These are phyloP conservation scores for Fagopyrum tataricum DNA, from an alignment of 148 eudicot genomes.

Conservation along the genomic window DNA sequence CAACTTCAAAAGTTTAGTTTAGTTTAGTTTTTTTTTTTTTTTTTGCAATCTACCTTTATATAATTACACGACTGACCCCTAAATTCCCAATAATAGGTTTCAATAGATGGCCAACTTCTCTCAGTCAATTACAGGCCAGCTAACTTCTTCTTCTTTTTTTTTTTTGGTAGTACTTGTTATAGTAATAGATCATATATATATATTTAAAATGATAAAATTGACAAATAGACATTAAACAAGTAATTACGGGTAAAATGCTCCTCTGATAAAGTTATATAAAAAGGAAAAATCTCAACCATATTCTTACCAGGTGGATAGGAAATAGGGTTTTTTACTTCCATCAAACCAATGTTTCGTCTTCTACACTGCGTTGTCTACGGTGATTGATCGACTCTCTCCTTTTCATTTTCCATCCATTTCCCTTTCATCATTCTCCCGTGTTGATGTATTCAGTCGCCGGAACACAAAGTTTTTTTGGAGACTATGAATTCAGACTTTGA, in stretches of 20 bases:
- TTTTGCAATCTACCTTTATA: background rate
- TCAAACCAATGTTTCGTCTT: background rate
- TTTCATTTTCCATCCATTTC: background rate
- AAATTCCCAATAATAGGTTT: background rate
- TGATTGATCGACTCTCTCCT: background rate
- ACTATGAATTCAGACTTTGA: background rate
- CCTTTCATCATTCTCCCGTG: background rate
- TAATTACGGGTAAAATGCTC: background rate
- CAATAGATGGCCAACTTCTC: background rate
- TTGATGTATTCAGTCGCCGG: background rate
- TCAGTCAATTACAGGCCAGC: background rate
- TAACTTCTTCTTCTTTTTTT: background rate
- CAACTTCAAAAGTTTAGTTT: background rate
- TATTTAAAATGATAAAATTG: background rate
- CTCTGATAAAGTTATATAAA: background rate
- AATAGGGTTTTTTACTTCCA: background rate
- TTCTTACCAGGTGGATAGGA: background rate
- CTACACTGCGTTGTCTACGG: background rate
- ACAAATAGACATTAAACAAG: background rate
- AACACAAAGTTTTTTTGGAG: background rate
- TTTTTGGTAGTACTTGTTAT: background rate
- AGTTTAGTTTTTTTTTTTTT: background rate
- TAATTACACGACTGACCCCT: too few relatives aligned
- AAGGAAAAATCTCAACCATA: background rate
- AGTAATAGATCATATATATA: background rate